Evolutionary conservation across 139 green algal genomes (phyloP), one percentile per base, ranked within the genome.

Genomic region (Chlorella sorokiniana): DNA sequence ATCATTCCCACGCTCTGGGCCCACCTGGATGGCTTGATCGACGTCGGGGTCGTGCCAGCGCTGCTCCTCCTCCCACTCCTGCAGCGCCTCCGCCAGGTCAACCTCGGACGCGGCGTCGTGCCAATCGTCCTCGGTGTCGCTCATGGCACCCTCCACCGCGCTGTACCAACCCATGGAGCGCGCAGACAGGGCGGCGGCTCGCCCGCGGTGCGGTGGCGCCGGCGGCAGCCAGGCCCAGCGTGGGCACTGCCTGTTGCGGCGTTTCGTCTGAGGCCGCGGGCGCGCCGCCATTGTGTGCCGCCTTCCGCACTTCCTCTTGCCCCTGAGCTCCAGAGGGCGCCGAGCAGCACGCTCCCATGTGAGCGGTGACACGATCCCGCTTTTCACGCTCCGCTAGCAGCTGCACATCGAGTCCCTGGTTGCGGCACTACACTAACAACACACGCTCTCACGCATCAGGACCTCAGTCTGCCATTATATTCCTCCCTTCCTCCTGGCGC

Each of bases 61-160:
- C 40, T 62, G 75, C 75, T 71, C 40, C 40, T 56, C 41, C 59
- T 81, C 75, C 75, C 75, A 81, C 56, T 59, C 40, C 75, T 71
- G 40, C 29, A 81, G 59, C 59, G 44, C 75, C 5, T 72, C 75
- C 1, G 75, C 75, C 41, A 81, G 41, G 40, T 56, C 59, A 18
- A 81, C 22, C n/a, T 81, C 75, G 4, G 75, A 81, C 56, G 61
- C 10, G 0, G 75, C 59, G 14, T 81, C 75, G 22, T 81, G 75
- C 75, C 75, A 81, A 16, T 59, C 41, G 9, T 81, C 75, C n/a
- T 81, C 75, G 27, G 41, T n/a, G 8, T 81, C 75, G 27, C 38
- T 79, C 31, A 35, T 18, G 23, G 22, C 63, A 25, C 73, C 73
- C 5, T 68, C 40, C 25, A n/a, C 37, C 42, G 70, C 44, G 25